Evolutionary conservation across 768 basidiomycete genomes (phyloP), one percentile per base, ranked within the genome.

Genomic region (Pleurotus salmoneostramineus): DNA sequence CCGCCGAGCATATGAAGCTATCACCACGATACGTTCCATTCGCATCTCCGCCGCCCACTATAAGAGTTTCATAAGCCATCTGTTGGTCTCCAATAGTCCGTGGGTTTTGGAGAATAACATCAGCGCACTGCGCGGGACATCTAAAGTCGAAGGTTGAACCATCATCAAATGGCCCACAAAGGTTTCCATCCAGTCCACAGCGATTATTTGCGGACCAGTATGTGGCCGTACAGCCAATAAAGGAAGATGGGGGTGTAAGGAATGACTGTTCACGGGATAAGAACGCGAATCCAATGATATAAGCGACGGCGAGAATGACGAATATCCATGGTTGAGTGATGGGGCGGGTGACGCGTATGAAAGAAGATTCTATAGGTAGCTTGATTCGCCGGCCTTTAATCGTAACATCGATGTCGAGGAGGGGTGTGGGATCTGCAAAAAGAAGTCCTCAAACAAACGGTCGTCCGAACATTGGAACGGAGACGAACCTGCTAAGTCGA

Each of bases 41-140:
- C 0, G 60, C 60, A 71, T 93, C 91, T 2, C 92, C 91, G 14
- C 93, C 93, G n/a, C 93, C 93, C 1, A 95, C 88, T 48, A 95
- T 77, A 21, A 94, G 75, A 5, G 92, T 91, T 17, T 82, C 79
- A 62, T 83, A 90, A 47, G 81, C 83, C 36, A 87, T 76, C 60
- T 86, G 76, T 56, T 83, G 71, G 50, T 82, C 69, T 21, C 93
- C 93, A 27, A 95, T 79, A 0, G 89, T 82, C 51, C 90, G 77
- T 12, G 86, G 83, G 65, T 93, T 93, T 62, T 85, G 81, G 43
- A 93, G 73, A 45, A 86, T 80, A 45, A 87, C 82, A 21, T 70
- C 71, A 48, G 76, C 72, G 63, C 90, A 90, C 54, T 83, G 83
- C 4, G 90, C 87, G 4, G 91, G 92, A 68, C 92, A 95, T 11